These are phyloP conservation scores for Mycena maculata DNA, from an alignment of 768 basidiomycete species.

Conservation along the genomic window DNA sequence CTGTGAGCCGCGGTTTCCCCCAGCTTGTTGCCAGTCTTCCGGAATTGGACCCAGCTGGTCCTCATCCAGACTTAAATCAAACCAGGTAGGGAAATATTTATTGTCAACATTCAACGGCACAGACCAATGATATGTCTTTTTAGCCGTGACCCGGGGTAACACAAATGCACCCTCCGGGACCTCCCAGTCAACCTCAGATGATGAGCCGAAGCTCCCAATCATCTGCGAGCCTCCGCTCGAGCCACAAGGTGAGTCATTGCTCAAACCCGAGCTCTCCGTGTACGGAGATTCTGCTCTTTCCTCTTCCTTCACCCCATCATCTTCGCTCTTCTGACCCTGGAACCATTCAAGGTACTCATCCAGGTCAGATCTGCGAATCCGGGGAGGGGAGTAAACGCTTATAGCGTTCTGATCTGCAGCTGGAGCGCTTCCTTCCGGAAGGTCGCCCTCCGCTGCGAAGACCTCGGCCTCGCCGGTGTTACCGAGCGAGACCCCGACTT, in stretches of 20 bases:
- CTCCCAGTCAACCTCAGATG: not conserved
- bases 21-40: not conserved
- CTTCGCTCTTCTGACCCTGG: not conserved
- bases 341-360: conserved; percentile 5
- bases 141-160: not conserved
- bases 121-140: not conserved
- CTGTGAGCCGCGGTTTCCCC: not conserved
- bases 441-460: conserved; percentile 1
- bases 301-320: not conserved
- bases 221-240: conserved; percentile 2
- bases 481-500: conserved; percentile 1
- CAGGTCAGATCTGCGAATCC: not conserved
- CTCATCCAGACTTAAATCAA: conserved; percentile 1
- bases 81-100: conserved; percentile 3
- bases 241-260: not conserved
- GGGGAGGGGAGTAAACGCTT: not conserved
- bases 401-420: conserved; percentile 1
- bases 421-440: not conserved
- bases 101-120: not conserved
- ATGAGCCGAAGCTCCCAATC: not conserved
- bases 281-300: not conserved
- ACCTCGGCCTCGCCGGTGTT: not conserved
- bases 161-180: not conserved
- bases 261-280: not conserved
- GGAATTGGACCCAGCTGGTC: conserved; percentile 3